These are phyloP conservation scores for Vaccinium myrtillus DNA, from an alignment of 148 eudicot genomes.

Conservation along the genomic window DNA sequence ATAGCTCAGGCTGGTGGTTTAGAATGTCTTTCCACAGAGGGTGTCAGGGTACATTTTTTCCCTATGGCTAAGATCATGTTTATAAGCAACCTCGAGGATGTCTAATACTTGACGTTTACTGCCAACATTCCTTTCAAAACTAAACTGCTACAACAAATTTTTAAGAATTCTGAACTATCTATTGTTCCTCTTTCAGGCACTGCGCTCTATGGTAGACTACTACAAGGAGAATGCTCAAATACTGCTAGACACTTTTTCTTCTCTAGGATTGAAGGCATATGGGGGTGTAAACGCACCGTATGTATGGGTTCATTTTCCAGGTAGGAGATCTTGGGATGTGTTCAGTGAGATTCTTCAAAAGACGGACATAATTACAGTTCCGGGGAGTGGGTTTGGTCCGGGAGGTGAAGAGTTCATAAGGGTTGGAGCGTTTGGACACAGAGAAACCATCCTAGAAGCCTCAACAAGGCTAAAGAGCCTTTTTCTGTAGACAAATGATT, in stretches of 20 bases:
- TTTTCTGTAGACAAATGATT: conserved; percentile 14
- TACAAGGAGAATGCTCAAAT: conserved; percentile 74
- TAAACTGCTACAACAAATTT: neutral
- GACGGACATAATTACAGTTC: conserved; percentile 73
- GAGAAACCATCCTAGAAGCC: conserved; percentile 65
- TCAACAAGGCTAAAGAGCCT: conserved; percentile 50
- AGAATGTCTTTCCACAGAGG: conserved; percentile 65
- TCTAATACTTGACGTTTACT: neutral
- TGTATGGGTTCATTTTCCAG: conserved; percentile 88
- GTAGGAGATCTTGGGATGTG: conserved; percentile 72
- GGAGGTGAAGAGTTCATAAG: conserved; percentile 74
- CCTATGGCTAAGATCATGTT: neutral
- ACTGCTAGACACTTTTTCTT: conserved; percentile 51
- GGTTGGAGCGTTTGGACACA: conserved; percentile 67
- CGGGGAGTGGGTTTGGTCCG: conserved; percentile 80
- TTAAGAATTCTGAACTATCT: neutral
- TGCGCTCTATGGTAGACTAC: conserved; percentile 41
- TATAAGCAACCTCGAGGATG: neutral
- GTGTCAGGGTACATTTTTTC: conserved; percentile 42
- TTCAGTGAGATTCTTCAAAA: conserved; percentile 64
- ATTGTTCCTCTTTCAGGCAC: conserved; percentile 34
- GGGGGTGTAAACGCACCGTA: conserved; percentile 91
- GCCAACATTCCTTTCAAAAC: neutral
- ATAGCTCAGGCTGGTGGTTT: conserved; percentile 68
- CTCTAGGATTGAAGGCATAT: conserved; percentile 55